Evolutionary conservation across 2,329 filamentous ascomycete genomes (phyloP), one percentile per base, ranked within the genome.

Genomic region (Zalaria obscura): DNA sequence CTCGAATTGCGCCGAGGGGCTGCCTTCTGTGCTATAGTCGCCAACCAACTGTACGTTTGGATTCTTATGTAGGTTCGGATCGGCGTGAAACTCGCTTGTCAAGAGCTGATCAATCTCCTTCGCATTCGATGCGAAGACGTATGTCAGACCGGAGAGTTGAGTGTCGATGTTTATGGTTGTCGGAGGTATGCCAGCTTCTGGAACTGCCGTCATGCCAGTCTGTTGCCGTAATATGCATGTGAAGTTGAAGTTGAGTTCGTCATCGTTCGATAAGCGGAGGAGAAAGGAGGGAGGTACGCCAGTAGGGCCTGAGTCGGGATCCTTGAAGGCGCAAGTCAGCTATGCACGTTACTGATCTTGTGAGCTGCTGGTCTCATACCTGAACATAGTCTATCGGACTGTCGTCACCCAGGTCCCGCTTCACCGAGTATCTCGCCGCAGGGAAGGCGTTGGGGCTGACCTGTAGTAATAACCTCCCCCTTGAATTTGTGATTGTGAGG

Each of bases 41-140:
- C 91, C 91, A n/a, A 98, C 80, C 36, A 96, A 72, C 55, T 93
- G 83, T 33, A 98, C 91, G 57, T 96, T 96, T 41, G 87, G 75
- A 57, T 95, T 96, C 59, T 93, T 96, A 67, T 98, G 91, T 42
- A 98, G 69, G 56, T 98, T 98, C 1, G 91, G 91, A 56, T 98
- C 87, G 50, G 89, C 87, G 52, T 96, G 87, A 54, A 98, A 96
- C 61, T 98, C 91, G 52, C 88, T 74, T 10, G 89, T 96, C 38
- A 96, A 80, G 37, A 98, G 68, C 50, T 91, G 95, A 56, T 96
- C 91, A 41, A 98, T 76, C 54, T 98, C 91, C 62, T 76, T 83
- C 28, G 77, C 67, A 40, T 79, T 93, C 1, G 88, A 85, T 35
- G 85, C 89, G 60, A 89, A 89, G 47, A 93, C 82, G 59, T 88